Conservation (phyloP, 2,329 filamentous ascomycete species). For the Trematosphaeria pertusa region DNA sequence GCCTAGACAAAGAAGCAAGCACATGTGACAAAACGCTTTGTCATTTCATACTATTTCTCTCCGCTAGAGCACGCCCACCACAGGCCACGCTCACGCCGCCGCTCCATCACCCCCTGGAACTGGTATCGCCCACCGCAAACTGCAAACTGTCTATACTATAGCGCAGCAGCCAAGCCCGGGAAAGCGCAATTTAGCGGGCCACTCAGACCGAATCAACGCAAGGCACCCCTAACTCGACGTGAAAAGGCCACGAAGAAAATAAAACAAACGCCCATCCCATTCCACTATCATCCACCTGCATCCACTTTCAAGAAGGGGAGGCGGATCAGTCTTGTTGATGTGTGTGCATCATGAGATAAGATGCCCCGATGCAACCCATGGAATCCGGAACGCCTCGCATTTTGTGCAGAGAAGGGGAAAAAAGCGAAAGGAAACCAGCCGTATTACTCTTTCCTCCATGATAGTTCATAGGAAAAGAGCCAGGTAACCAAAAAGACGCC, state of each 20-base stretch:
- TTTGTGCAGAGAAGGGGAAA: conserved; percentile 10
- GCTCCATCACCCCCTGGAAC: too few relatives aligned
- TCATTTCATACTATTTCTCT: conserved; percentile 5
- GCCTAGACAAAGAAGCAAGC: neutral
- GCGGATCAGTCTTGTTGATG: conserved; percentile 4
- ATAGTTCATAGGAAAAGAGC: conserved; percentile 1
- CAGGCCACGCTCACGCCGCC: too few relatives aligned
- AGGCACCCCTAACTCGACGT: too few relatives aligned
- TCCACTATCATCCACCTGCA: neutral
- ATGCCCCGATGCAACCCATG: too few relatives aligned
- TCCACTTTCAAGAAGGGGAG: neutral
- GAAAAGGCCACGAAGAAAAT: neutral
- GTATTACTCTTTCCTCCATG: neutral
- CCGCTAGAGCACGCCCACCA: neutral
- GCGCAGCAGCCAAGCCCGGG: neutral
- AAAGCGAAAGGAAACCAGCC: neutral
- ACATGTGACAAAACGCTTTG: conserved; percentile 3
- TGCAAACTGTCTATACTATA: conserved; percentile 3
- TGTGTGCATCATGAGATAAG: too few relatives aligned
- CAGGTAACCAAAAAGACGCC: conserved; percentile 7
- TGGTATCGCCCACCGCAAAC: conserved; percentile 2
- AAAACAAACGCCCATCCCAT: neutral
- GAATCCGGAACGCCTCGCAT: conserved; percentile 15
- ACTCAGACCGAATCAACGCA: too few relatives aligned
- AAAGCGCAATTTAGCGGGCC: conserved; percentile 14